Base-by-base conservation (phyloP, 1,284 basidiomycete species). In the Phlebopus sp. region DNA sequence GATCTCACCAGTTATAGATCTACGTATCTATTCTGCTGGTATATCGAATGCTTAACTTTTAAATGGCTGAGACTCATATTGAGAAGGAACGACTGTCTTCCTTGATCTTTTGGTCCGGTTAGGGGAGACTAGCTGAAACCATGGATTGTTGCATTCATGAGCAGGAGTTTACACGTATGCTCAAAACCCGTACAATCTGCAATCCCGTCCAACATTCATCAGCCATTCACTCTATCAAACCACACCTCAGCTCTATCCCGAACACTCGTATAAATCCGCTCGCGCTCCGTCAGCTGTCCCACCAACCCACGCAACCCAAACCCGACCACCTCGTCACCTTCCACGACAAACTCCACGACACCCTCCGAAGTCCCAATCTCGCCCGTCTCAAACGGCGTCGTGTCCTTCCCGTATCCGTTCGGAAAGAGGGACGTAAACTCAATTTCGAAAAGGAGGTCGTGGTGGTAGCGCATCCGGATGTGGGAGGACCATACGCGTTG, bases 211-310 rank as follows among this genome's bases (percentile, higher is more conserved):
- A n/a, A n/a, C n/a, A n/a, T n/a, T n/a, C n/a, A n/a, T n/a, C n/a
- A n/a, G n/a, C n/a, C n/a, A n/a, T n/a, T n/a, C n/a, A 62, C 52
- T 39, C 35, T 55, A 29, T 62, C 53, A 5, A 64, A 64, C 64
- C 64, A 64, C 31, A 60, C 56, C 32, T 60, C 64, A 0, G 53
- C 55, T 19, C 51, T 50, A 40, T 55, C 64, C 19, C 27, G 50
- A 36, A 61, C 52, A 3, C 34, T 47, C n/a, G 31, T 34, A 3
- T 42, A 29, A 15, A n/a, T 49, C 23, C 52, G 55, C 30, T 38
- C 58, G 34, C 47, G 49, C 35, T 62, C 59, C 5, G 46, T 54
- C 49, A 48, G 15, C 23, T 46, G 40, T 1, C 21, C 58, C 3
- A 52, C 46, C 13, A 55, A 15, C 25, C 59, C 54, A 18, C 50